These are phyloP conservation scores for Mortierella sp. DNA, from an alignment of 371 early-diverging fungal genomes.

Conservation along the genomic window DNA sequence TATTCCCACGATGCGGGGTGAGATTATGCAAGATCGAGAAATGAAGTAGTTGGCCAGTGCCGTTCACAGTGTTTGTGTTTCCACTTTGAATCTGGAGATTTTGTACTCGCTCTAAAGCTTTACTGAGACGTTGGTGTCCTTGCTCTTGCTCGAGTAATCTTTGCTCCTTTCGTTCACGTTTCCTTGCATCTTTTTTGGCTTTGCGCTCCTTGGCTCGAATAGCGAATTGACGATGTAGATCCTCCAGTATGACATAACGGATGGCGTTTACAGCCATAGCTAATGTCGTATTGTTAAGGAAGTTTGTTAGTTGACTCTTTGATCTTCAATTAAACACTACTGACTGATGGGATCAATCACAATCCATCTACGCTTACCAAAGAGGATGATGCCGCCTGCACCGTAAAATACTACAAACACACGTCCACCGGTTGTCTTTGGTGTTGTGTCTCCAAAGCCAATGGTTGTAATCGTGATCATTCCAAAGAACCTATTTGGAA, in stretches of 20 bases:
- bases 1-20: background rate
- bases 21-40: background rate
- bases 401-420: constrained; percentile 39
- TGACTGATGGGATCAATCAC: background rate
- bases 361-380: constrained; percentile 9
- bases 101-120: constrained; percentile 1
- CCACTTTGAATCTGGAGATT: background rate
- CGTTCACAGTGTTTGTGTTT: background rate
- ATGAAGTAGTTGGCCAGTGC: background rate
- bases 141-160: constrained; percentile 11
- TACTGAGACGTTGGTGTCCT: background rate
- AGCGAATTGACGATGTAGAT: constrained; percentile 40
- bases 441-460: constrained; percentile 37
- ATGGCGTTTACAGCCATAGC: constrained; percentile 29
- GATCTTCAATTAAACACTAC: background rate
- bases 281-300: background rate
- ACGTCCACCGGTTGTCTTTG: constrained; percentile 31
- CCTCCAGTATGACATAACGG: constrained; percentile 45
- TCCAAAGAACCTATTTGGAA: constrained; percentile 35
- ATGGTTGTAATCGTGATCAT: constrained; percentile 52
- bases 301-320: background rate
- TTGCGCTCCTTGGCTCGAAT: constrained; percentile 37
- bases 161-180: constrained; percentile 19
- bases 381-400: constrained; percentile 48
- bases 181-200: constrained; percentile 30